Percentiles rank a stretch among this genome's conserved stretches.
Evolutionary conservation across 441 rosid genomes (phyloP).

Genomic region (Omphalea diandra): DNA sequence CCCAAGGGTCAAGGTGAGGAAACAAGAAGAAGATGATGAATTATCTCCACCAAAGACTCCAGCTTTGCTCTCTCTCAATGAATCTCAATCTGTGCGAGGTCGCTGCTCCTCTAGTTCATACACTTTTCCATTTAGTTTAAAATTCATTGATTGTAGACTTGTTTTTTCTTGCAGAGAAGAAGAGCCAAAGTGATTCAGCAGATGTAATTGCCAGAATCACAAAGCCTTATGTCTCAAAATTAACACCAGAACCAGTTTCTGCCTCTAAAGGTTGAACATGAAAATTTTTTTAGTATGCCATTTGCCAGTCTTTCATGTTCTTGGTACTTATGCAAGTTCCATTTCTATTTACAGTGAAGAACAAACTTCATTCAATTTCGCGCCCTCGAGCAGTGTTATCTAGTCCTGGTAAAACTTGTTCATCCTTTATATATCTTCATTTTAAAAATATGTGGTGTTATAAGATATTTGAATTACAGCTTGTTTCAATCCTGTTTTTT

Average conservation of each 20-base stretch:
- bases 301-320: background rate
- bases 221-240: background rate
- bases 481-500: no score
- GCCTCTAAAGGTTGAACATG: conserved; percentile 19
- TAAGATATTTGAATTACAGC: no score
- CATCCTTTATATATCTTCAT: background rate
- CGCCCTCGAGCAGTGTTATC: conserved; percentile 42
- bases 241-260: conserved; percentile 3
- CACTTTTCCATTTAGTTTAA: no score
- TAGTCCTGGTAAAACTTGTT: conserved; percentile 33
- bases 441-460: no score
- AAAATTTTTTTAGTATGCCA: no score
- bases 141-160: no score
- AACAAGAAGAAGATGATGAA: conserved; percentile 15
- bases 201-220: conserved; percentile 17
- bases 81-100: conserved; percentile 14
- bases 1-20: conserved; percentile 27
- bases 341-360: conserved; percentile 9
- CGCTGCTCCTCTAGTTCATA: no score
- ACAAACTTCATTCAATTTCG: conserved; percentile 4
- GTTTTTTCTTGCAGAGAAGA: conserved; percentile 17
- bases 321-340: background rate
- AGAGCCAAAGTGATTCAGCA: conserved; percentile 20
- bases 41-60: conserved; percentile 8
- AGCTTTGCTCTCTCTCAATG: conserved; percentile 6